Base-by-base conservation (phyloP, 805 yeast species). In the Huiozyma naganishii region DNA sequence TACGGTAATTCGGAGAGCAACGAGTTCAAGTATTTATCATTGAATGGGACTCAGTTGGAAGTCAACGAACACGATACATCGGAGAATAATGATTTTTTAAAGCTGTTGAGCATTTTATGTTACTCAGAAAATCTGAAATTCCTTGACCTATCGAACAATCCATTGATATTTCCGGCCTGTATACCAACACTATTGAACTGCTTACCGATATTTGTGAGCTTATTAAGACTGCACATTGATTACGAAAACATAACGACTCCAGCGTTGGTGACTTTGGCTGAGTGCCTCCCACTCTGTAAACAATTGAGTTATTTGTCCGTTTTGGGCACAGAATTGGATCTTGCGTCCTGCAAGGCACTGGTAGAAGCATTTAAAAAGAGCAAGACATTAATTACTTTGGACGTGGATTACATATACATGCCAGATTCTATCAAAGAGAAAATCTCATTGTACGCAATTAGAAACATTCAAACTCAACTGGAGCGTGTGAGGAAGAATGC, bases 121-220 rank as follows among this genome's bases (percentile, higher is more conserved):
- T 72, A 67, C 46, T 66, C 79, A 28, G 80, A 79, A 34, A 69
- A 72, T 37, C 69, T 89, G 52, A 73, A 73, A 52, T 84, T 80
- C 57, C 66, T 89, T 45, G 97, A 89, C 60, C 53, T 89, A 28
- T 84, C 95, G 7, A 77, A 81, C 50, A 89, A 88, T 60, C 78
- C 80, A 13, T 69, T 69, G 41, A 61, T 89, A 11, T 85, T 88
- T 61, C 87, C 86, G 0, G 57, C 67, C 5, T 67, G 80, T 27
- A 66, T 75, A 47, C 59, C 65, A 9, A 69, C 73, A 33, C 64
- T 88, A 42, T 67, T 77, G 3, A 67, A 75, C n/a, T 72, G 73
- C 47, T 61, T 89, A 40, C 95, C 96, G 1, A 65, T 77, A n/a
- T 81, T 81, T 59, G 76, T 75, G 5, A 70, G 71, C 40, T 63